Evolutionary conservation across 179 eudicot species (phyloP), one percentile per base, ranked within the genome.

Genomic region (Patellifolia procumbens): DNA sequence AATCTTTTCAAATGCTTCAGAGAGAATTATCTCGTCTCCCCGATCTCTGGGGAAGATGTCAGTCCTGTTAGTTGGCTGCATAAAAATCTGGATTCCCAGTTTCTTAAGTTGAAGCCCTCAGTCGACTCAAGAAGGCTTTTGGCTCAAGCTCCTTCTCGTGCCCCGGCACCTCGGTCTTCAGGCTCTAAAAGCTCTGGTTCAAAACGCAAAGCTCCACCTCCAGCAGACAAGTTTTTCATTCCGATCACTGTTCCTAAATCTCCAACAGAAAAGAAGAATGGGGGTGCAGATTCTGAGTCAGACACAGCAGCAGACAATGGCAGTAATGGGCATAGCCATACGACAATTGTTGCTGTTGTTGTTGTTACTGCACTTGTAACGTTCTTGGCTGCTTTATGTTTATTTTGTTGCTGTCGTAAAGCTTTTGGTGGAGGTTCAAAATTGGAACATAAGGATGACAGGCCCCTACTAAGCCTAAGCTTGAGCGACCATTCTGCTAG

Each of bases 391-490:
- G 91, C 87, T 43, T 74, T 80, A 34, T 59, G 89, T 59, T 72
- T 91, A 26, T 90, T 90, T 78, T 52, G 78, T 8, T 90, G 88
- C 88, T 91, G 83, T 51, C 78, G 79, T 32, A 86, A 75, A 83
- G 74, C 78, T 74, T 91, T 86, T 64, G 62, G 85, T 28, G 65
- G 65, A 78, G 58, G 81, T 60, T 78, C 82, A 35, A 89, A 87
- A 58, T 70, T 31, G 74, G 78, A 86, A 60, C 82, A 52, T 80
- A 95, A 85, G 69, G 96, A 95, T 74, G 92, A 89, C 80, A 85
- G 87, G 65, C 97, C 97, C 77, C 96, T 93, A 82, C 91, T 95
- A 73, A 87, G 96, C 84, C 46, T 91, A 83, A 89, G 92, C 87
- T 72, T 86, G 76, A 87, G 89, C 70, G 96, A 93, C 81, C 80